Evolutionary conservation across 768 basidiomycete genomes (phyloP).

Genomic region (Gautieria morchelliformis): DNA sequence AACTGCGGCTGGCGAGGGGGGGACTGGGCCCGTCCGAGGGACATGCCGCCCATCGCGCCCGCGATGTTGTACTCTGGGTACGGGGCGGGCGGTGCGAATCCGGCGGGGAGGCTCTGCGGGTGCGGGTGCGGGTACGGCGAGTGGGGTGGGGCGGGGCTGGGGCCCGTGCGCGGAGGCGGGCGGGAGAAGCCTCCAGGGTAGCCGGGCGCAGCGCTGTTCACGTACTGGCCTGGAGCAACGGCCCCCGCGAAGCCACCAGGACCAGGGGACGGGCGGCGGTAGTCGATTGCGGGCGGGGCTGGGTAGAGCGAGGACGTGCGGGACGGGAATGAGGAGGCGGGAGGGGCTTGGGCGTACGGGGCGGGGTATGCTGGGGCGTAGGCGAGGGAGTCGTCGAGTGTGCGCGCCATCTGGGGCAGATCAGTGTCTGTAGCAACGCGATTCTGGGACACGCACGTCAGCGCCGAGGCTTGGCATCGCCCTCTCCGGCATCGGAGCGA

Average conservation of each 20-base stretch:
- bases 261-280: too few species aligned
- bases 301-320: not conserved
- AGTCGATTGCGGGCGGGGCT: not conserved
- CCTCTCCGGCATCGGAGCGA: too few species aligned
- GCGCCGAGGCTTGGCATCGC: too few species aligned
- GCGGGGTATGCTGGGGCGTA: too few species aligned
- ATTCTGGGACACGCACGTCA: too few species aligned
- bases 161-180: not conserved
- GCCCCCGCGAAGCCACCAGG: too few species aligned
- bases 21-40: too few species aligned
- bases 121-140: constrained; percentile 43
- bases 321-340: not conserved
- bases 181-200: constrained; percentile 6
- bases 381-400: too few species aligned
- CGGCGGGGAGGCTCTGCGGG: constrained; percentile 47
- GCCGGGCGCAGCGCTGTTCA: not conserved
- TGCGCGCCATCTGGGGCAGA: constrained; percentile 49
- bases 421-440: constrained; percentile 7
- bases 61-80: too few species aligned
- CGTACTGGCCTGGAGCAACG: not conserved
- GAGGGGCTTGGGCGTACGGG: constrained; percentile 42
- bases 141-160: constrained; percentile 44
- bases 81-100: too few species aligned
- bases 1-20: too few species aligned
- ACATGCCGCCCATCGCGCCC: too few species aligned